Conservation (phyloP, 179 eudicot species). For the Beta lomatogona region DNA sequence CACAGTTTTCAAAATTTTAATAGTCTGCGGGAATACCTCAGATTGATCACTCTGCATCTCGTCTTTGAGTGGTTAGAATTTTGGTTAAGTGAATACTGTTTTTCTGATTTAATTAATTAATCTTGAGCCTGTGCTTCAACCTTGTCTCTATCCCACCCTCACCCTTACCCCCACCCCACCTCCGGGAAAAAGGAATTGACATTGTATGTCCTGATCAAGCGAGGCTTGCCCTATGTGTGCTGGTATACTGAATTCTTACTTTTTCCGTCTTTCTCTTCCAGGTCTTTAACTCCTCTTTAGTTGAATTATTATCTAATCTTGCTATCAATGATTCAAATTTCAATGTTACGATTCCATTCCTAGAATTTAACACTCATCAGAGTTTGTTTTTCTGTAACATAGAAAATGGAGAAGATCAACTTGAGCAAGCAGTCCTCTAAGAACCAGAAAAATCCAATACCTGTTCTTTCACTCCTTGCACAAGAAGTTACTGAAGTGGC, state of each 20-base stretch:
- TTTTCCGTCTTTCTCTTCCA: background rate
- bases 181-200: background rate
- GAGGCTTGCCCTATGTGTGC: background rate
- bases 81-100: background rate
- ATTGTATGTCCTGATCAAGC: background rate
- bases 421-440: slow-evolving; percentile 62
- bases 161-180: background rate
- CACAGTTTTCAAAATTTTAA: background rate
- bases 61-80: background rate
- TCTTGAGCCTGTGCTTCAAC: background rate
- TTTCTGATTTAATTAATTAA: background rate
- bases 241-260: background rate
- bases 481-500: slow-evolving; percentile 84
- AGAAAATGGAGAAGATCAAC: slow-evolving; percentile 79
- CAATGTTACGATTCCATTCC: background rate
- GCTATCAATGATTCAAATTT: background rate
- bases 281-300: background rate
- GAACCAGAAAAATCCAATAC: slow-evolving; percentile 63
- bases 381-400: slow-evolving; percentile 33
- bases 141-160: background rate
- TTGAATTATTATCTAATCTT: no score
- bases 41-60: background rate
- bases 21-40: background rate
- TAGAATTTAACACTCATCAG: background rate
- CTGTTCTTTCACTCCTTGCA: slow-evolving; percentile 75